phyloP scores from a whole-genome alignment of 192 early-diverging fungal species.

The Backusella tuberculispora region DNA sequence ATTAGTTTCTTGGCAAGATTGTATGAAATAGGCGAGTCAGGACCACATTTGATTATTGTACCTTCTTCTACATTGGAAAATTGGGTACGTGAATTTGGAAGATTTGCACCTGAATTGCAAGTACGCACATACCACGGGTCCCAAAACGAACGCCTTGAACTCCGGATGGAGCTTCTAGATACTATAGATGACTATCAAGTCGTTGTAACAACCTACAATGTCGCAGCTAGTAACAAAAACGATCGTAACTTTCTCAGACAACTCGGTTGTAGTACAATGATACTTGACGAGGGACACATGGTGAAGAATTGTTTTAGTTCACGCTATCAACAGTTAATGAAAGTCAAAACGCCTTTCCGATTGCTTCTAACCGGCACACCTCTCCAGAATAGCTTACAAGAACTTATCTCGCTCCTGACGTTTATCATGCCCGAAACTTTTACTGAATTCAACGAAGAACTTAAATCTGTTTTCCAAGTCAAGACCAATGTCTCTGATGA shows the following conservation, averaged over 20 bases:
- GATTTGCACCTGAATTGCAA: constrained; percentile 62
- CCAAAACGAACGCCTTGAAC: constrained; percentile 54
- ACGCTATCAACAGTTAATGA: constrained; percentile 79
- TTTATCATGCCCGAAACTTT: constrained; percentile 89
- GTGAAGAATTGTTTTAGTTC: constrained; percentile 85
- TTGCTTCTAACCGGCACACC: constrained; percentile 86
- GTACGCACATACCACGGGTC: constrained; percentile 66
- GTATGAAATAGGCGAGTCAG: constrained; percentile 49
- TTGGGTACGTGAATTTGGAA: constrained; percentile 87
- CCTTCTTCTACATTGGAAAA: constrained; percentile 88
- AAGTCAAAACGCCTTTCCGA: constrained; percentile 57
- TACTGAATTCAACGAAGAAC: constrained; percentile 54
- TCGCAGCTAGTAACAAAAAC: constrained; percentile 69
- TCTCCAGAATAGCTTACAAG: constrained; percentile 87
- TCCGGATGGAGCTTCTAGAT: constrained; percentile 54
- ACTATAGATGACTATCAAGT: constrained; percentile 62
- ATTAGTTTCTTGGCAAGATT: constrained; percentile 78
- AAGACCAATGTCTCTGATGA: constrained; percentile 35
- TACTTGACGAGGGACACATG: constrained; percentile 92
- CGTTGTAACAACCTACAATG: constrained; percentile 82
- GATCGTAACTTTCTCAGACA: constrained; percentile 75
- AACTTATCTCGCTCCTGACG: constrained; percentile 79
- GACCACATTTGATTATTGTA: constrained; percentile 81
- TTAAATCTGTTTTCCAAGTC: constrained; percentile 65
- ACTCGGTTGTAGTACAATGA: constrained; percentile 66